Base-by-base conservation (phyloP, 2,329 filamentous ascomycete species). In the Nakataea oryzae region DNA sequence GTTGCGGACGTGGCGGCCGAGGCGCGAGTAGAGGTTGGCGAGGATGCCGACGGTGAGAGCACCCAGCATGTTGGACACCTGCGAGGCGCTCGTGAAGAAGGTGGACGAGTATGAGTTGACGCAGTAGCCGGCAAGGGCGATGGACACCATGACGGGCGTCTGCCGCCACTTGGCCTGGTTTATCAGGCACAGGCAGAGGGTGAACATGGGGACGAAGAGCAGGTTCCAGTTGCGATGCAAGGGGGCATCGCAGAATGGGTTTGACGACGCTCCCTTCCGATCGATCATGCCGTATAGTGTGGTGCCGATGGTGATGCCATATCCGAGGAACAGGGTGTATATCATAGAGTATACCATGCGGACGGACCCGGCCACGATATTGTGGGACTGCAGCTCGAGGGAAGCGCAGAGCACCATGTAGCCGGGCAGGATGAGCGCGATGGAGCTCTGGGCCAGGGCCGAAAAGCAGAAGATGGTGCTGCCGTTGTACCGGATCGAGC, bases 141-240 rank as follows among this genome's bases (percentile, higher is more conserved):
- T 92, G 63, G 84, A 57, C 4, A 89, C 75, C 89, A 93, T 93
- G 60, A 89, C 80, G 0, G 90, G 89, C 34, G 86, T 83, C 70
- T 93, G 90, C 68, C 84, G 87, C 83, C 84, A 90, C 73, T 91
- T 91, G 63, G 88, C 89, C 67, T 93, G 89, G 73, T 93, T 93
- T 68, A 75, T 71, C 59, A 69, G 63, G 63, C 73, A 74, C 2
- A 90, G 78, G 66, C 86, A 89, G 29, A 89, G 70, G 2, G 87
- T 84, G 74, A 90, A 92, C 13, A 81, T 74, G 0, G 86, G 77
- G 1, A 91, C 89, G 68, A 90, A 90, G 30, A 89, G 65, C 8
- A 76, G 63, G 61, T 76, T 70, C 67, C 71, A 76, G 66, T 82
- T 80, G 65, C 80, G 54, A 29, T 28, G 21, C 7, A 86, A 78